Conservation (phyloP, 2,329 filamentous ascomycete species). For the Aspergillus quadrilineatus region DNA sequence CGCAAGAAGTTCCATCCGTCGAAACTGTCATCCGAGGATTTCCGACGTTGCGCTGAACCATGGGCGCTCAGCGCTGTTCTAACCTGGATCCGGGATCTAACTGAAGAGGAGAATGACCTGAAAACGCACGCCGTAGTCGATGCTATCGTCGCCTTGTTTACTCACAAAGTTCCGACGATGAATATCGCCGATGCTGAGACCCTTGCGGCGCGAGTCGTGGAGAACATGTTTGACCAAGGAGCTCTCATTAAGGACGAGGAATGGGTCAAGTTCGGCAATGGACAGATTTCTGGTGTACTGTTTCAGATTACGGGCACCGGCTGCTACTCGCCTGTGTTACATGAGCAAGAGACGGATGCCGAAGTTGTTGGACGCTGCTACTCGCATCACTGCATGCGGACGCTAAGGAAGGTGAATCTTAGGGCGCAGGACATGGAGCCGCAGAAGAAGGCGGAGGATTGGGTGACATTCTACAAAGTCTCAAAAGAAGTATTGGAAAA, state of each 20-base stretch:
- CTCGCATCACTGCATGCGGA: slow-evolving; percentile 88
- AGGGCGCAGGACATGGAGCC: slow-evolving; percentile 70
- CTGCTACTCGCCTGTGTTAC: slow-evolving; percentile 84
- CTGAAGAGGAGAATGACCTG: slow-evolving; percentile 85
- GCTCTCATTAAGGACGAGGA: slow-evolving; percentile 87
- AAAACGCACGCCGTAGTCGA: slow-evolving; percentile 82
- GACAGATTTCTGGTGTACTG: slow-evolving; percentile 80
- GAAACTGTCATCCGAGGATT: slow-evolving; percentile 77
- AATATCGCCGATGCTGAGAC: slow-evolving; percentile 95
- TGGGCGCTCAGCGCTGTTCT: slow-evolving; percentile 92
- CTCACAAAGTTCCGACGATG: slow-evolving; percentile 94
- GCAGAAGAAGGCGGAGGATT: slow-evolving; percentile 71
- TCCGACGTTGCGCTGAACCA: slow-evolving; percentile 80
- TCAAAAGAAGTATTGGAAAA: slow-evolving; percentile 72
- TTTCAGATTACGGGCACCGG: slow-evolving; percentile 90
- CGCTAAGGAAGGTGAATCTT: slow-evolving; percentile 89
- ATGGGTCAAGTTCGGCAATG: slow-evolving; percentile 90
- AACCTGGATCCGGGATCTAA: slow-evolving; percentile 82
- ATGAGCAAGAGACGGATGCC: slow-evolving; percentile 58
- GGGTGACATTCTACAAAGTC: slow-evolving; percentile 84
- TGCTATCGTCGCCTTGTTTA: slow-evolving; percentile 84
- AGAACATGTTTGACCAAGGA: slow-evolving; percentile 74
- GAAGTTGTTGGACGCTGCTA: slow-evolving; percentile 76
- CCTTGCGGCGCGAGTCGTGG: slow-evolving; percentile 73
- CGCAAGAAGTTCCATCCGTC: slow-evolving; percentile 81